Conservation (phyloP, 208 protist species). For the Trypanosoma platydactyli region DNA sequence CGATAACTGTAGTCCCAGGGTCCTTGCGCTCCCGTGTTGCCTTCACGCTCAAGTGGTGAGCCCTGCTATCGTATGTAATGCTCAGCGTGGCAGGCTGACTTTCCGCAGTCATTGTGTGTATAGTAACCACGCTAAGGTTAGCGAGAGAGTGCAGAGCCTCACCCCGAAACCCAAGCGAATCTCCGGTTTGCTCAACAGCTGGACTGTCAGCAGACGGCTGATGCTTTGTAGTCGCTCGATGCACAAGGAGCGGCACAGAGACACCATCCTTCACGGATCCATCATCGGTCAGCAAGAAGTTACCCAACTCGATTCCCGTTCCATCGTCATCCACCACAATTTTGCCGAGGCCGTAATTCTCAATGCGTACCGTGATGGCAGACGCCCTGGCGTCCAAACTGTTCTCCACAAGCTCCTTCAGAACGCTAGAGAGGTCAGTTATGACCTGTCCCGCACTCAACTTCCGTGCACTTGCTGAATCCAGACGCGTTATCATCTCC, state of each 20-base stretch:
- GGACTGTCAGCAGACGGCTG: not conserved
- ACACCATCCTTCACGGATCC: conserved; percentile 33
- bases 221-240: conserved; percentile 68
- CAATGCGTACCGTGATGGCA: conserved; percentile 57
- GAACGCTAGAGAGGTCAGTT: conserved; percentile 71
- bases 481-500: conserved; percentile 71
- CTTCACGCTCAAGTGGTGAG: conserved; percentile 20
- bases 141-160: conserved; percentile 96
- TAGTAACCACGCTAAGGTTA: conserved; percentile 62
- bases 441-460: conserved; percentile 86
- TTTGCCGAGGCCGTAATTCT: conserved; percentile 63
- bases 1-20: conserved; percentile 81
- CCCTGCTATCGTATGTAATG: conserved; percentile 45
- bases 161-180: conserved; percentile 94
- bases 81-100: conserved; percentile 37
- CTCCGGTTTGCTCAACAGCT: conserved; percentile 4
- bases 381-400: conserved; percentile 73
- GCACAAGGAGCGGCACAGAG: conserved; percentile 55
- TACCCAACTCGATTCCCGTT: conserved; percentile 52
- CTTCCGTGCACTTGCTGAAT: conserved; percentile 63
- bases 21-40: conserved; percentile 27
- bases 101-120: conserved; percentile 65
- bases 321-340: conserved; percentile 89
- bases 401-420: conserved; percentile 91
- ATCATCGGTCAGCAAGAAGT: conserved; percentile 32